Evolutionary conservation across 306 rosid species (phyloP).

Genomic region (Dryas drummondii): DNA sequence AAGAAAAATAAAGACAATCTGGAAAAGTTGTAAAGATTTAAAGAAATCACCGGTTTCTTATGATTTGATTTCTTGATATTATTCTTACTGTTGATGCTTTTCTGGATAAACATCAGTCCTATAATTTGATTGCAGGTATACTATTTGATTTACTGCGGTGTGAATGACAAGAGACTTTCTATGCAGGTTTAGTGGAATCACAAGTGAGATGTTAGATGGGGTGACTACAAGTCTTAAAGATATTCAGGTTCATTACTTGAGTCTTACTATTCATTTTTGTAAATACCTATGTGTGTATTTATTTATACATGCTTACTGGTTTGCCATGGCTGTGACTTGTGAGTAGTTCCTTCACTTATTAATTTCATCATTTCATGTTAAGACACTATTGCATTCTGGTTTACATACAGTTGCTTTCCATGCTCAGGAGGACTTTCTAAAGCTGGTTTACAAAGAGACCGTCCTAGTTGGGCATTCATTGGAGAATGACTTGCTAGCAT

Average conservation of each 20-base stretch:
- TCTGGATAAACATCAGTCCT: not conserved
- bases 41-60: not conserved
- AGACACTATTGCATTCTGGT: conserved; percentile 26
- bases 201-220: conserved; percentile 76
- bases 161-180: not conserved
- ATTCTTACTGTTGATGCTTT: not conserved
- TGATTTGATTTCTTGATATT: not conserved
- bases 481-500: conserved; percentile 88
- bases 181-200: conserved; percentile 94
- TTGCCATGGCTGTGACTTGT: conserved; percentile 12
- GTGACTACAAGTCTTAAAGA: conserved; percentile 82
- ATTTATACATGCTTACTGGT: conserved; percentile 20
- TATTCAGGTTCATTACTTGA: conserved; percentile 67
- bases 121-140: not conserved
- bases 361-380: conserved; percentile 24
- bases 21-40: not conserved
- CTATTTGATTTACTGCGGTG: not conserved
- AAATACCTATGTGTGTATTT: not conserved
- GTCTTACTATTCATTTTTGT: conserved; percentile 1
- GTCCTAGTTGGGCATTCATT: conserved; percentile 86
- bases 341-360: conserved; percentile 17
- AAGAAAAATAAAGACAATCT: not conserved
- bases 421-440: conserved; percentile 68
- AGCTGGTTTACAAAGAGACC: conserved; percentile 83
- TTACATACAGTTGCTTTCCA: conserved; percentile 36